Percentiles rank a stretch among this genome's conserved stretches.
Conservation (phyloP, 495 filamentous ascomycete species). For the Hypoxylon perforatum region DNA sequence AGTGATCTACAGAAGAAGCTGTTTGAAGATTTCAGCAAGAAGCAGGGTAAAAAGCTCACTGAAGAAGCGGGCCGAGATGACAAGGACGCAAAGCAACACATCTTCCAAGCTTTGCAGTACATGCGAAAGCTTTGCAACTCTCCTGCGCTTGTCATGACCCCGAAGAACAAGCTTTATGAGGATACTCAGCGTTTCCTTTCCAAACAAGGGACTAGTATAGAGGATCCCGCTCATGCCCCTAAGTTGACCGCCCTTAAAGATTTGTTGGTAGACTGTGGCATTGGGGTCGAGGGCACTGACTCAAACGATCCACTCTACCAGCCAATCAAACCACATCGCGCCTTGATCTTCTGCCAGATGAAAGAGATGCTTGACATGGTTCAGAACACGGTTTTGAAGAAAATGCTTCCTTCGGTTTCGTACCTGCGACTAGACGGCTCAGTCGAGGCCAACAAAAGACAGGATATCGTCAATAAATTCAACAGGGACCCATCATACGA, state of each 20-base stretch:
- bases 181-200: constrained; percentile 80
- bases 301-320: constrained; percentile 68
- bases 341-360: constrained; percentile 98
- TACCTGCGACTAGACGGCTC: constrained; percentile 91
- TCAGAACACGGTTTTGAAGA: constrained; percentile 87
- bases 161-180: constrained; percentile 89
- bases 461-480: constrained; percentile 98
- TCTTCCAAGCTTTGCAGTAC: constrained; percentile 98
- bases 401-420: constrained; percentile 85
- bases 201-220: constrained; percentile 77
- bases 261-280: constrained; percentile 93
- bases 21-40: constrained; percentile 95
- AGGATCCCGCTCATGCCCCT: constrained; percentile 88
- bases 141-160: constrained; percentile 93
- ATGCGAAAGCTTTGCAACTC: constrained; percentile 99
- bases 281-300: constrained; percentile 79
- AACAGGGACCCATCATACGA: constrained; percentile 97
- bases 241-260: constrained; percentile 91
- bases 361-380: constrained; percentile 99
- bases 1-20: constrained; percentile 94
- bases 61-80: constrained; percentile 82
- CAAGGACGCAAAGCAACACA: constrained; percentile 94
- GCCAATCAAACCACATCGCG: constrained; percentile 93
- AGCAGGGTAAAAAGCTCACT: constrained; percentile 83
- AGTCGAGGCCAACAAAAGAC: constrained; percentile 88